A percentile compares a stretch with the other conserved stretches of the same genome.
Conservation (phyloP, 306 rosid genomes). For the Argentina anserina region DNA sequence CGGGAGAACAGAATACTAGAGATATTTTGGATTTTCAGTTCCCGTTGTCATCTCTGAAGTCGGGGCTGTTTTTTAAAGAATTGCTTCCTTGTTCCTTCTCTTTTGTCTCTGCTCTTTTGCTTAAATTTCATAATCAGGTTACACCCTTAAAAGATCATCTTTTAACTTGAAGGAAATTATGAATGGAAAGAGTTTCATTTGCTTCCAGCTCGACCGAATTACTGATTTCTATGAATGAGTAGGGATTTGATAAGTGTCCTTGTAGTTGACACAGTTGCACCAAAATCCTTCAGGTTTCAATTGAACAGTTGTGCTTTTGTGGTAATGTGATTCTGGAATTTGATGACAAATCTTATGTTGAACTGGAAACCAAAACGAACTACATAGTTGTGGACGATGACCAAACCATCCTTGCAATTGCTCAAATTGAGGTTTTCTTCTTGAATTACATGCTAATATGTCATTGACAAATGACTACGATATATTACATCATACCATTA, state of each 20-base stretch:
- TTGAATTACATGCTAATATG: neutral
- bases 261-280: neutral
- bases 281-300: neutral
- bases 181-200: neutral
- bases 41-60: neutral
- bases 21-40: constrained; percentile 25
- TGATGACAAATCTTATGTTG: neutral
- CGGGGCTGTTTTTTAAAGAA: neutral
- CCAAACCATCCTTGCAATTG: no score
- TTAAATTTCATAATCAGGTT: neutral
- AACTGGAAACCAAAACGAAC: neutral
- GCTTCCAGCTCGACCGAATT: neutral
- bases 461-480: neutral
- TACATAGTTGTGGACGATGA: no score
- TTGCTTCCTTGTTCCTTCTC: neutral
- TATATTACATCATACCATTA: neutral
- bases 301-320: neutral
- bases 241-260: neutral
- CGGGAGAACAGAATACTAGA: neutral
- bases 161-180: neutral
- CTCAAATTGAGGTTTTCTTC: neutral
- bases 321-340: no score
- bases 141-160: neutral
- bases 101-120: neutral
- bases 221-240: neutral